A percentile compares a stretch with the other conserved stretches of the same genome.
Evolutionary conservation across 768 basidiomycete genomes (phyloP).

Genomic region (Leucogyrophana mollusca): DNA sequence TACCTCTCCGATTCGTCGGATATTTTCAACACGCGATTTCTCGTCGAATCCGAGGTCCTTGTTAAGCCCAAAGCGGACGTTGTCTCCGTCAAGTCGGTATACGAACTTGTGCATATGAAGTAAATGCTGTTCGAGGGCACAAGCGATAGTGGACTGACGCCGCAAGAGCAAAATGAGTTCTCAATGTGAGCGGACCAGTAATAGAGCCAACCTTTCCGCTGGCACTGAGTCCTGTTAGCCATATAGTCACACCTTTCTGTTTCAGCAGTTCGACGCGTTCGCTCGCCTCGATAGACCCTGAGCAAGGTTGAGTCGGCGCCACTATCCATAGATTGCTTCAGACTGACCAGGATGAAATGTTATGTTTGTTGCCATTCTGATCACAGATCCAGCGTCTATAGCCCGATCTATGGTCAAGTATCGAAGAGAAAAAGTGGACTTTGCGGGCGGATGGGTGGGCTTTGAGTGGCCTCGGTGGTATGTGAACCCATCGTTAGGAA

Average conservation of each 20-base stretch:
- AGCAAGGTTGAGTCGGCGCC: conserved; percentile 4
- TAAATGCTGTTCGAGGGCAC: conserved; percentile 94
- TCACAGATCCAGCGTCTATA: too few relatives aligned
- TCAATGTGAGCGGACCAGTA: neutral
- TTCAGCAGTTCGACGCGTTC: conserved; percentile 69
- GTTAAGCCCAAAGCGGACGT: conserved; percentile 93
- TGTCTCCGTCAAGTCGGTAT: conserved; percentile 96
- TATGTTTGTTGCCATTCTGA: conserved; percentile 45
- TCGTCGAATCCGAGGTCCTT: conserved; percentile 95
- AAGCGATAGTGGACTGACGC: conserved; percentile 89
- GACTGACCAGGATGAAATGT: conserved; percentile 66
- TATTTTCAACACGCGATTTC: conserved; percentile 90
- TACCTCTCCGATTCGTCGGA: conserved; percentile 95
- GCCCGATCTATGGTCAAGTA: too few relatives aligned
- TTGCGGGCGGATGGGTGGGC: too few relatives aligned
- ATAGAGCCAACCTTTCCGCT: conserved; percentile 76
- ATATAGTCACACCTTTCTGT: conserved; percentile 90
- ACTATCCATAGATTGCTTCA: neutral
- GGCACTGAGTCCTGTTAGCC: conserved; percentile 95
- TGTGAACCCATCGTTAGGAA: too few relatives aligned
- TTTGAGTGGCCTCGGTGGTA: neutral
- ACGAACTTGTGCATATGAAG: conserved; percentile 82
- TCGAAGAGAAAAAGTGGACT: too few relatives aligned
- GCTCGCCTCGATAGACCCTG: conserved; percentile 67
- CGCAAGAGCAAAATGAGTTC: neutral